Evolutionary conservation across 164 flowering plant species (phyloP).

Genomic region (Hamamelis virginiana): DNA sequence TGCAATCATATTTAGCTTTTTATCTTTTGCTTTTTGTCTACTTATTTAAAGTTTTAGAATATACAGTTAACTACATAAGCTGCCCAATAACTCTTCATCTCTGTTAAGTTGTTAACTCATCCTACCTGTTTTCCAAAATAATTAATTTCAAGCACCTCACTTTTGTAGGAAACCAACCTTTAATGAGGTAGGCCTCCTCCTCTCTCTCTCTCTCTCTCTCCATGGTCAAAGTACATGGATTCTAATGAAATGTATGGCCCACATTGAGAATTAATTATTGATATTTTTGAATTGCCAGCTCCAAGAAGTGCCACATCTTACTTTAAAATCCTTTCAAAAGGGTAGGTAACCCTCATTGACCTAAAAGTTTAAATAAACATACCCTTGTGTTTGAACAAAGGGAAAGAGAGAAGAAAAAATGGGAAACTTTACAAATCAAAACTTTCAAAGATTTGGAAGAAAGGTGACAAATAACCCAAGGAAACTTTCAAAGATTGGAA

Average conservation of each 20-base stretch:
- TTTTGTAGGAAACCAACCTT: no score
- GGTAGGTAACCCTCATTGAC: not conserved
- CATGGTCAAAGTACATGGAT: not conserved
- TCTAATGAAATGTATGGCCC: not conserved
- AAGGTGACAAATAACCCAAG: not conserved
- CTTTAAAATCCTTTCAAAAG: not conserved
- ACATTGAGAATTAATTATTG: not conserved
- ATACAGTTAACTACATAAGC: no score
- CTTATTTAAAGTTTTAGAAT: no score
- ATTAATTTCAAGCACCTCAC: no score
- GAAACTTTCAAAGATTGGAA: constrained; percentile 15
- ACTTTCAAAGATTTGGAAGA: constrained; percentile 16
- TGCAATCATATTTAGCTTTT: no score
- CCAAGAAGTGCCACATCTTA: not conserved
- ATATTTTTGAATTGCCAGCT: not conserved
- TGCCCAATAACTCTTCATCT: no score
- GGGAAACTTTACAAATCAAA: not conserved
- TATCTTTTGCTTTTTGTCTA: no score
- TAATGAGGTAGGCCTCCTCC: not conserved
- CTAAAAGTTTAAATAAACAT: not conserved
- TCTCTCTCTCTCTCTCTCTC: constrained; percentile 8
- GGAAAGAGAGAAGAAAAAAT: not conserved
- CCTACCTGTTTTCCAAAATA: no score
- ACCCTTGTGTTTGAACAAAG: not conserved
- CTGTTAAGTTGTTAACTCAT: no score